phyloP scores from a whole-genome alignment of 129 eudicot species.

The Escallonia herrerae region DNA sequence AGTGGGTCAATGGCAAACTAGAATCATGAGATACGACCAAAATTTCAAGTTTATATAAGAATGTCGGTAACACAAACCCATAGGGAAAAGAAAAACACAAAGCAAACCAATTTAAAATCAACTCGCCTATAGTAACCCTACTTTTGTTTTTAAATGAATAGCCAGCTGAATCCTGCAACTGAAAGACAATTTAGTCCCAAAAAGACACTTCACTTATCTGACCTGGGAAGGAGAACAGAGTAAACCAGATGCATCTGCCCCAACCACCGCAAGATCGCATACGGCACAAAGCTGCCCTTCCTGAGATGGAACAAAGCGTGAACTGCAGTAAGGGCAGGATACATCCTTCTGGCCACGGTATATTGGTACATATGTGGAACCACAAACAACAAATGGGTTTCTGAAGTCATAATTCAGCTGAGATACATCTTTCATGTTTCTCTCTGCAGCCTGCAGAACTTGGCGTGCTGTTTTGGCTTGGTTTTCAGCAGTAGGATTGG shows the following conservation, averaged over 20 bases:
- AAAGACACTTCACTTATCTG: slow-evolving; percentile 31
- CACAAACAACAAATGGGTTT: slow-evolving; percentile 73
- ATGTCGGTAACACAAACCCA: too few species aligned
- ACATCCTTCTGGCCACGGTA: slow-evolving; percentile 67
- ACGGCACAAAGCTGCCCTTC: slow-evolving; percentile 64
- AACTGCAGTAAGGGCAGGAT: slow-evolving; percentile 54
- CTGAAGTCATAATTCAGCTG: slow-evolving; percentile 68
- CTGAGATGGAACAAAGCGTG: slow-evolving; percentile 58
- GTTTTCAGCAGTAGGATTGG: slow-evolving; percentile 49
- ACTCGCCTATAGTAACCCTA: too few species aligned
- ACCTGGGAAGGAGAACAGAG: slow-evolving; percentile 68
- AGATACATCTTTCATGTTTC: slow-evolving; percentile 47
- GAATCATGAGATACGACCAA: too few species aligned
- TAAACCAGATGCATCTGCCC: slow-evolving; percentile 71
- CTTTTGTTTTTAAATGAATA: too few species aligned
- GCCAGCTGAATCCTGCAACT: too few species aligned
- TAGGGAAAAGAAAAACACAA: too few species aligned
- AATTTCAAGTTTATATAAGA: too few species aligned
- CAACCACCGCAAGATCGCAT: slow-evolving; percentile 61
- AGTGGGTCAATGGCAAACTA: too few species aligned
- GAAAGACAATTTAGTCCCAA: neutral
- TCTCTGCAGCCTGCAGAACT: slow-evolving; percentile 69
- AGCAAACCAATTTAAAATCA: too few species aligned
- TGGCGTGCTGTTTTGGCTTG: slow-evolving; percentile 55
- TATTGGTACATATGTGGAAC: slow-evolving; percentile 69